A percentile compares a stretch with the other conserved stretches of the same genome.
These are phyloP conservation scores for Skeletonema grethae DNA, from an alignment of 108 stramenopile genomes.

Conservation along the genomic window DNA sequence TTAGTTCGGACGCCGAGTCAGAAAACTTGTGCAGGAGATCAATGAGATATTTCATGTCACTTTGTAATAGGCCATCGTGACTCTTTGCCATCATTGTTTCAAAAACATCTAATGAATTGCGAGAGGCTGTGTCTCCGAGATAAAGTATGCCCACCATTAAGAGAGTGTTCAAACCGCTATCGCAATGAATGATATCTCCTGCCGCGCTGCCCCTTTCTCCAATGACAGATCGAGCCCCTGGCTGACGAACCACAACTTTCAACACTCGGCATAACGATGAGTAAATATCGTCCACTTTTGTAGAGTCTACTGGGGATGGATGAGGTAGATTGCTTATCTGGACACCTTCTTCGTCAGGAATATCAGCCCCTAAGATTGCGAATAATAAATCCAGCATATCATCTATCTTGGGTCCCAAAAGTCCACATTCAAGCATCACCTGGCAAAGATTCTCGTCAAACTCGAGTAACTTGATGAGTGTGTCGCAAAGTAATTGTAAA, in stretches of 20 bases:
- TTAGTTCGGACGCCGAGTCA: not conserved
- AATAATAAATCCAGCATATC: constrained; percentile 51
- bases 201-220: constrained; percentile 30
- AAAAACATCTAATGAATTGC: constrained; percentile 67
- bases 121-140: constrained; percentile 67
- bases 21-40: constrained; percentile 59
- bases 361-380: not conserved
- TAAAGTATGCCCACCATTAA: constrained; percentile 62
- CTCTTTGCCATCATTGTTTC: constrained; percentile 64
- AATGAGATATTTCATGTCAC: constrained; percentile 68
- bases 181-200: constrained; percentile 28
- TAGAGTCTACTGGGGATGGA: constrained; percentile 15
- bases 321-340: constrained; percentile 3
- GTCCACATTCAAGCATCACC: constrained; percentile 71
- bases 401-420: constrained; percentile 62
- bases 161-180: constrained; percentile 45
- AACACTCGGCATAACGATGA: constrained; percentile 42
- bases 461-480: constrained; percentile 85
- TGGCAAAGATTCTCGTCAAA: constrained; percentile 85
- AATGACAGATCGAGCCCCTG: constrained; percentile 23
- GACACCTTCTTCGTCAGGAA: constrained; percentile 6
- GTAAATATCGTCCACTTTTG: constrained; percentile 43
- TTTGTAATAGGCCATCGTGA: constrained; percentile 48
- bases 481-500: constrained; percentile 82
- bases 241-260: constrained; percentile 52